These are phyloP conservation scores for Aspergillus aculeatus DNA, from an alignment of 2,329 filamentous ascomycete genomes.

Conservation along the genomic window DNA sequence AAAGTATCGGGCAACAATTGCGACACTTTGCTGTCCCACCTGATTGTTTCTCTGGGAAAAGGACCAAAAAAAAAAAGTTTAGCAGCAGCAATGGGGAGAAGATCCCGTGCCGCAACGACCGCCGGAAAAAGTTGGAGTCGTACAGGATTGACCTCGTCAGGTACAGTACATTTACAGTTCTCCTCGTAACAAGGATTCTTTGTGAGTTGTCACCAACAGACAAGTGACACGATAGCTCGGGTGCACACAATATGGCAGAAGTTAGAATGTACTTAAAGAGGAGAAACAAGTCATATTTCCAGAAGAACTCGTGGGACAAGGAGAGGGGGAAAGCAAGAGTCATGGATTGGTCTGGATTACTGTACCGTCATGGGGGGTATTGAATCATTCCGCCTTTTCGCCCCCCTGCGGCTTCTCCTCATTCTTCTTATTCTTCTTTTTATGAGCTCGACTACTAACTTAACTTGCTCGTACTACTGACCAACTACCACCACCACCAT, in stretches of 20 bases:
- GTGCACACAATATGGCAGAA: background rate
- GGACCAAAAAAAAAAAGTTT: conserved; percentile 1
- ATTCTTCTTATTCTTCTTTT: too few species aligned
- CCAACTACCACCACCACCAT: background rate
- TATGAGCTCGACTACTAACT: too few species aligned
- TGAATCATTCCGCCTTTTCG: background rate
- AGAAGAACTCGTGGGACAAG: background rate
- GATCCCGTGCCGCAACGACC: background rate
- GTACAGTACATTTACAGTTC: background rate
- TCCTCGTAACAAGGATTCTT: background rate
- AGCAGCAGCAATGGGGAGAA: background rate
- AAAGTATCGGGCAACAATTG: conserved; percentile 14
- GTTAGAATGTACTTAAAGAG: background rate
- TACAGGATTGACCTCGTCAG: background rate
- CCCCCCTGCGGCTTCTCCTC: too few species aligned
- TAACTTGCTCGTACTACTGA: too few species aligned
- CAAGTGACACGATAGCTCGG: background rate
- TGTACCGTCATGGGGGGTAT: background rate
- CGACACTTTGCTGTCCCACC: background rate
- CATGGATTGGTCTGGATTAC: background rate
- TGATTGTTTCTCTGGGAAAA: background rate
- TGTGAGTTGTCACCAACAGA: conserved; percentile 7
- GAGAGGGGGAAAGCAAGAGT: background rate
- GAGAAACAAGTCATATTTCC: background rate
- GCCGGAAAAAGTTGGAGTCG: background rate